Evolutionary conservation across 305 asterid species (phyloP), one percentile per base, ranked within the genome.

Genomic region (Coffea humblotiana): DNA sequence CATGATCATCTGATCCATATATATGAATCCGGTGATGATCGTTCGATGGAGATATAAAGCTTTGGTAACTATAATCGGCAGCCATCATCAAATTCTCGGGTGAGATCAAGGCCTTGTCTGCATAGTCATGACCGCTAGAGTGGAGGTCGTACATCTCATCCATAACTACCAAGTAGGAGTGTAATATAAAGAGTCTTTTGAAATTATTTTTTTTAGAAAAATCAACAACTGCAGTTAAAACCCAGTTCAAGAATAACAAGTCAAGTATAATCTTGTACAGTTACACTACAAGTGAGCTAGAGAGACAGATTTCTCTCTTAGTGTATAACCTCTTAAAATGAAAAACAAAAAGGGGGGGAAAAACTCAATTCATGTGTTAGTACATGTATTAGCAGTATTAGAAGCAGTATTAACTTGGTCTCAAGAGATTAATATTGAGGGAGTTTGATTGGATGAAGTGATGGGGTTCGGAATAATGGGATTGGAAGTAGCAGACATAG

Each of bases 71-170:
- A 47, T 80, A 86, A 61, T 87, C 92, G 32, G 74, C 77, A 27
- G 87, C 80, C 48, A 88, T 85, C 79, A 91, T 82, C 83, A 91
- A 83, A 77, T 82, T 85, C 77, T 91, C 93, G 49, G 94, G 88
- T 43, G 92, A 83, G 91, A 91, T 90, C 71, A 92, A 75, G 23
- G 83, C 88, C 82, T 83, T 90, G 78, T 91, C 97, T 19, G 88
- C 82, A 27, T 92, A 90, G 76, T 86, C 88, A 45, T 21, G 65
- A 60, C 77, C 72, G n/a, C 82, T 77, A 5, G 88, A 63, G 76
- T 82, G 86, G 66, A 86, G 56, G 19, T 92, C 93, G 75, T 85
- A 92, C 86, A 91, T 84, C 80, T 85, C 91, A 52, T 90, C 97
- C 97, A 92, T 91, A 45, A 25, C 69, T 37, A 37, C 5, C 43